Evolutionary conservation across 2,329 filamentous ascomycete species (phyloP).

Genomic region (Paecilomyces dactylethromorphus): DNA sequence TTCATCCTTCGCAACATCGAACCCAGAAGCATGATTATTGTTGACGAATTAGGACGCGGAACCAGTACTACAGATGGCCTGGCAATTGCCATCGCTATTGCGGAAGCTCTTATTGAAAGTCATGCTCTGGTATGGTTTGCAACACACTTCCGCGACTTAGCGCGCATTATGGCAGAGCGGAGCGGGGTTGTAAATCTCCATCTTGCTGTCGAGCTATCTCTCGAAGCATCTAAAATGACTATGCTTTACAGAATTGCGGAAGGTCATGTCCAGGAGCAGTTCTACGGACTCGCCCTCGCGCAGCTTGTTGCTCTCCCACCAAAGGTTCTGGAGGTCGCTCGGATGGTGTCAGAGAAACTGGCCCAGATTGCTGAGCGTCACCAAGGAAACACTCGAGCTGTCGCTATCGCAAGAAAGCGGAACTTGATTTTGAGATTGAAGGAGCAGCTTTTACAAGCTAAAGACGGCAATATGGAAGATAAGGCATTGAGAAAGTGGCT

Average conservation of each 20-base stretch:
- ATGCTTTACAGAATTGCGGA: conserved; percentile 83
- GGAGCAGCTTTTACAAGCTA: conserved; percentile 65
- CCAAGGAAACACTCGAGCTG: conserved; percentile 52
- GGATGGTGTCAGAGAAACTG: conserved; percentile 58
- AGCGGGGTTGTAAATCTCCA: conserved; percentile 79
- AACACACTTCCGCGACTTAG: conserved; percentile 83
- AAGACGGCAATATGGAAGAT: conserved; percentile 58
- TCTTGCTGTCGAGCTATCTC: conserved; percentile 61
- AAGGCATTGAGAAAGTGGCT: conserved; percentile 59
- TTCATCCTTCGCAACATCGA: conserved; percentile 86
- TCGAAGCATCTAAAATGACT: conserved; percentile 57
- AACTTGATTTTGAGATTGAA: conserved; percentile 67
- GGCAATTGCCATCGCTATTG: conserved; percentile 81
- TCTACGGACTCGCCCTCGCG: conserved; percentile 82
- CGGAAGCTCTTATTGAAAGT: conserved; percentile 77
- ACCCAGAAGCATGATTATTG: conserved; percentile 66
- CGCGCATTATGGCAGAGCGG: conserved; percentile 65
- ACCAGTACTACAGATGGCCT: conserved; percentile 86
- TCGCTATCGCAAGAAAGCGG: conserved; percentile 56
- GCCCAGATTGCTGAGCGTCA: conserved; percentile 51
- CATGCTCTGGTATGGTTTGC: conserved; percentile 82
- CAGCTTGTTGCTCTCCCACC: conserved; percentile 66
- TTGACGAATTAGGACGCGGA: conserved; percentile 87
- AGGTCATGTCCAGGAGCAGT: conserved; percentile 62
- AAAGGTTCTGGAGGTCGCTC: conserved; percentile 61